Base-by-base conservation (phyloP, 2,329 filamentous ascomycete genomes). In the Aureobasidium pullulans region DNA sequence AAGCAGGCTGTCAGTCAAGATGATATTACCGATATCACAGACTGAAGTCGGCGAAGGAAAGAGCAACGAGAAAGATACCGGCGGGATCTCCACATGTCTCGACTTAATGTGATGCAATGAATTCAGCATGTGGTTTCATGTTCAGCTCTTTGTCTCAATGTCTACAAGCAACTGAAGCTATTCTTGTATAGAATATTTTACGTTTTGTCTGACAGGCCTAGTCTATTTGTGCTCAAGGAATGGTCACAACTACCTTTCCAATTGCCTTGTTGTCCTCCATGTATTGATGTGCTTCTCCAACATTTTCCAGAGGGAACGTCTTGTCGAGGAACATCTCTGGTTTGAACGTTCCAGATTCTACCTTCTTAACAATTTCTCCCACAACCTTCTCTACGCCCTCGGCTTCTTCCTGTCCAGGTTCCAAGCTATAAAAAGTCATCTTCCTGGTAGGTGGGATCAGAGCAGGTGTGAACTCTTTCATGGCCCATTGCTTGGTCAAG, bases 341-440 rank as follows among this genome's bases (percentile, higher is more conserved):
- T 28, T 52, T 52, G 57, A 59, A 50, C 13, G n/a, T 28, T 15
- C 57, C 57, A 43, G 36, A 11, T 36, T 59, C 57, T 7, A 50
- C 57, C 19, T 43, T 59, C 16, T 34, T 32, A 7, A 58, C 19
- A 7, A 58, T 34, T 15, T 58, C 44, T n/a, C 7, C 32, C 5
- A 58, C 13, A 13, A 58, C 40, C 19, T 28, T 58, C n/a, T 58
- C 56, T 13, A 58, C 56, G 5, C 56, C 44, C 42, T 58, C 56
- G 3, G 8, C 36, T 15, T 58, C 56, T 15, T 58, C 56, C 44
- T 49, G 29, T 5, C 56, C 56, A 3, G 56, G 56, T n/a, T 44
- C 37, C n/a, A 58, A 15, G 28, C 56, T 58, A 44, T 58, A 58
- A 11, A 59, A 59, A 9, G 57, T 50, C 47, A 59, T 50, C 28